A percentile compares a stretch with the other conserved stretches of the same genome.
Evolutionary conservation across 352 stramenopile species (phyloP).

Genomic region (Thalassiosira mediterranea): DNA sequence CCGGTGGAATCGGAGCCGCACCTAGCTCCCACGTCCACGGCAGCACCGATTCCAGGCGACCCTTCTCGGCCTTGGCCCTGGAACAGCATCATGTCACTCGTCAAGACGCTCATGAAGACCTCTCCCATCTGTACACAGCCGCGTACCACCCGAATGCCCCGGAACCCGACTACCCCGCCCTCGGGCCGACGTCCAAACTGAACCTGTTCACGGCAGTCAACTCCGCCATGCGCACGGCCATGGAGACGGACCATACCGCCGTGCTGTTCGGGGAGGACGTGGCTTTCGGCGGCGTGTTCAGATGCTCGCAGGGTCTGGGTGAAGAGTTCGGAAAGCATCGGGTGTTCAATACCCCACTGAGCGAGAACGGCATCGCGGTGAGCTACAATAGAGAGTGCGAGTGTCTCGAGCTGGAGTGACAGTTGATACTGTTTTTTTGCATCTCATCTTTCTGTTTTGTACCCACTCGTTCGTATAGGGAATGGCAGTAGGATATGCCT

Average conservation of each 20-base stretch:
- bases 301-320: slow-evolving; percentile 92
- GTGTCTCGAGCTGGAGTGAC: too few species aligned
- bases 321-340: slow-evolving; percentile 91
- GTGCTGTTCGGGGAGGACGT: slow-evolving; percentile 98
- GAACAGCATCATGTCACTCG: too few species aligned
- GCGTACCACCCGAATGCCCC: slow-evolving; percentile 7
- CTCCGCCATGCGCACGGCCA: slow-evolving; percentile 63
- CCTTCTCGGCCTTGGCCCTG: too few species aligned
- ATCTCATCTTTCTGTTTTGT: too few species aligned
- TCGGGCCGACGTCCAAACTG: slow-evolving; percentile 28
- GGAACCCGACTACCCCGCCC: slow-evolving; percentile 25
- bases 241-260: slow-evolving; percentile 87
- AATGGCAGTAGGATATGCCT: slow-evolving; percentile 97
- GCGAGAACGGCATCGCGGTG: slow-evolving; percentile 89
- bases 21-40: too few species aligned
- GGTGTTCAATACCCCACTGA: slow-evolving; percentile 97
- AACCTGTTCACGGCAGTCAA: slow-evolving; percentile 83
- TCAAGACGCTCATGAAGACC: too few species aligned
- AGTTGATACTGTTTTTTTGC: too few species aligned
- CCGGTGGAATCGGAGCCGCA: too few species aligned
- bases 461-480: too few species aligned
- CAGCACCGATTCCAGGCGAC: too few species aligned
- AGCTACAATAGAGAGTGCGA: slow-evolving; percentile 2
- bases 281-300: slow-evolving; percentile 97
- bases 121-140: too few species aligned